Percentiles rank a stretch among this genome's conserved stretches.
Evolutionary conservation across 306 rosid genomes (phyloP).

Genomic region (Lathyrus aphaca): DNA sequence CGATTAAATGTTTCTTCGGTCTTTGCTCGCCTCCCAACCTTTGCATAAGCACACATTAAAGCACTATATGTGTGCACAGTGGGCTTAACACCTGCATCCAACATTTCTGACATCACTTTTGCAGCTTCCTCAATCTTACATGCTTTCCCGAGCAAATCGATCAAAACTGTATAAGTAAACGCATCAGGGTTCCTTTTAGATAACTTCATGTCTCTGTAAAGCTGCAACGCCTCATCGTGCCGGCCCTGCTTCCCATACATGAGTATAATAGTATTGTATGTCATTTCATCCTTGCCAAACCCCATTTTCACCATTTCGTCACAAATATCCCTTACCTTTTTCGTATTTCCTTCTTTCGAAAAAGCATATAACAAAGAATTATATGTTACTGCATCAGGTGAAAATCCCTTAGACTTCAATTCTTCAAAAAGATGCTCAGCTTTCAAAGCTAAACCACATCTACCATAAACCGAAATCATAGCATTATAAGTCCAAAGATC

Average conservation of each 20-base stretch:
- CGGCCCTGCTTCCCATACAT: conserved; percentile 90
- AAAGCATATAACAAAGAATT: conserved; percentile 87
- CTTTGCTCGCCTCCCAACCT: conserved; percentile 69
- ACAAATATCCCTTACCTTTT: conserved; percentile 65
- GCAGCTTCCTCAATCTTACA: conserved; percentile 75
- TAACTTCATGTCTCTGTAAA: conserved; percentile 80
- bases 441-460: conserved; percentile 70
- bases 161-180: conserved; percentile 81
- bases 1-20: conserved; percentile 78
- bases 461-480: conserved; percentile 90
- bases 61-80: conserved; percentile 87
- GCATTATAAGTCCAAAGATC: conserved; percentile 98
- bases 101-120: conserved; percentile 85
- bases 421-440: conserved; percentile 77
- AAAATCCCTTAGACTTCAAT: conserved; percentile 78
- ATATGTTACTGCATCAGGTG: conserved; percentile 88
- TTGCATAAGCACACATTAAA: conserved; percentile 86
- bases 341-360: conserved; percentile 73
- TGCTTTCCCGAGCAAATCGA: conserved; percentile 93
- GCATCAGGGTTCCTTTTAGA: conserved; percentile 79
- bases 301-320: conserved; percentile 85
- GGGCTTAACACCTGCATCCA: conserved; percentile 85
- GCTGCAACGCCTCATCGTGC: conserved; percentile 68
- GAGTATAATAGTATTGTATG: conserved; percentile 86
- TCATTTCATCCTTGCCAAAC: conserved; percentile 93